Conservation (phyloP, 2,329 filamentous ascomycete genomes). For the Sarocladiaceae sp. region DNA sequence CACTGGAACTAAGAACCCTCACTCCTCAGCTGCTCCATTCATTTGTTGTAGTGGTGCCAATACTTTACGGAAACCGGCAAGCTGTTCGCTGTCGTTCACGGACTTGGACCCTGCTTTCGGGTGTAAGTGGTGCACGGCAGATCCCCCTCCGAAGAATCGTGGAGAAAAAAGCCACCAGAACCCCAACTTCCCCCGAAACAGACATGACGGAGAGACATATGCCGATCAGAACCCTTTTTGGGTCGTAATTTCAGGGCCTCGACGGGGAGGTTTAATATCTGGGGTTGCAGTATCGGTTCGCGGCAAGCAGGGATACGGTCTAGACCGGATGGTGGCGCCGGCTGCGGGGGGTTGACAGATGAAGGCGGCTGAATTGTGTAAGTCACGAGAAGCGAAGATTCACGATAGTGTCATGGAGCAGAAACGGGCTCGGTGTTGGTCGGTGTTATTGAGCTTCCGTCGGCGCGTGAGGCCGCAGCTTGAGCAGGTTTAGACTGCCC, state of each 20-base stretch:
- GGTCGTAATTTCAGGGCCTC: slow-evolving; percentile 1
- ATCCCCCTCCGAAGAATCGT: neutral
- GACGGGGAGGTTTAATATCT: no score
- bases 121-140: neutral
- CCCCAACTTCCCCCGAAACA: neutral
- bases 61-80: no score
- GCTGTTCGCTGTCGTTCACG: neutral
- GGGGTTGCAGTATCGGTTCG: no score
- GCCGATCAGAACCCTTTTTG: slow-evolving; percentile 4
- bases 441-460: neutral
- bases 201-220: slow-evolving; percentile 1
- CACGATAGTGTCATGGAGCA: neutral
- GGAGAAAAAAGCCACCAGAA: neutral
- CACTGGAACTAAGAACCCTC: no score
- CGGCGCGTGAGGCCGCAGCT: slow-evolving; percentile 4
- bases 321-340: no score
- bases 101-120: neutral
- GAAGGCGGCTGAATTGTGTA: no score
- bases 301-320: no score
- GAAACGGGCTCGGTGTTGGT: no score
- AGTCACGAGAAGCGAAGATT: no score
- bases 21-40: no score
- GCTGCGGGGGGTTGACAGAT: no score
- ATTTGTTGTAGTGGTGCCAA: no score
- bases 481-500: neutral